Conservation (phyloP, 306 rosid species). For the Cucurbita pepo region DNA sequence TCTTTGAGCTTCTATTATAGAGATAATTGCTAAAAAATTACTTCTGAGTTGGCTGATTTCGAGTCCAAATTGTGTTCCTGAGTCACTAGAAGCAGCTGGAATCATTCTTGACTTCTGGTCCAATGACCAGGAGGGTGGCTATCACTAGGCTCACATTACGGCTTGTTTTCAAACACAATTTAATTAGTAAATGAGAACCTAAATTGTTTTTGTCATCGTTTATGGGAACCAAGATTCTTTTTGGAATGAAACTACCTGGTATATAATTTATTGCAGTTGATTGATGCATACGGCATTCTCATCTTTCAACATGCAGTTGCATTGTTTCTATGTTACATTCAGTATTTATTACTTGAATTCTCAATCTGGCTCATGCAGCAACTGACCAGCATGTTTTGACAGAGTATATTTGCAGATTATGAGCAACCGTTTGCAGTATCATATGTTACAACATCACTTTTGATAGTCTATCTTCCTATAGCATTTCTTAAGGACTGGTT, state of each 20-base stretch:
- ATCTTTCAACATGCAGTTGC: background rate
- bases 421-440: conserved; percentile 19
- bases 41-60: no score
- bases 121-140: background rate
- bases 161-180: background rate
- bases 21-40: no score
- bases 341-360: background rate
- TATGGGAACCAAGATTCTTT: background rate
- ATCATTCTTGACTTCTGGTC: background rate
- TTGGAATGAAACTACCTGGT: background rate
- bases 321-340: background rate
- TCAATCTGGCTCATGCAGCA: background rate
- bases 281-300: background rate
- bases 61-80: background rate
- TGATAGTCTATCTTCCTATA: conserved; percentile 16
- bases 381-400: conserved; percentile 1
- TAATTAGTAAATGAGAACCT: background rate
- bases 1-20: background rate
- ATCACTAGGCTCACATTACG: background rate
- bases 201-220: background rate
- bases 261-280: background rate
- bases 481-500: conserved; percentile 12
- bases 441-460: conserved; percentile 13
- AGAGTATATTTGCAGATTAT: conserved; percentile 16
- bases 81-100: background rate